Base-by-base conservation (phyloP, 2,329 filamentous ascomycete genomes). In the Aspergillus neotritici region DNA sequence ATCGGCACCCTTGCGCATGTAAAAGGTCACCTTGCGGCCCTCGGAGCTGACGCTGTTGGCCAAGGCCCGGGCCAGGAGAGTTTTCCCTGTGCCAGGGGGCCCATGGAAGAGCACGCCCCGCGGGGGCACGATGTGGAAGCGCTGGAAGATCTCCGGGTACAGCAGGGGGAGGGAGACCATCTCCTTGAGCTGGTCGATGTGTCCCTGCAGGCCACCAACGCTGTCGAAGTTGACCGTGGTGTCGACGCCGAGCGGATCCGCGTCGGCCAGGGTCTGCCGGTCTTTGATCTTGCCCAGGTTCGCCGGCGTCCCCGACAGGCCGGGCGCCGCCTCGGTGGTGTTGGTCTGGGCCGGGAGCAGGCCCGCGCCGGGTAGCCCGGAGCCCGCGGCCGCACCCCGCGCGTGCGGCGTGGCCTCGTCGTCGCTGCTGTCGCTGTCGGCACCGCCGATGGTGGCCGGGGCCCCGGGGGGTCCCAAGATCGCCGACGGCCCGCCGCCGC, bases 1-100 rank as follows among this genome's bases (percentile, higher is more conserved):
- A 76, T 98, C 93, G 16, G 93, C 94, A 62, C 93, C 94, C 68
- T 98, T 98, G 48, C 93, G 85, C 93, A 98, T 98, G 68, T 97
- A 98, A 58, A 98, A 98, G 0, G 90, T 97, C 51, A 98, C 93
- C 64, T 97, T 97, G 53, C 85, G 84, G 15, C 91, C 91, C 38
- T 91, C 86, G 10, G 86, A 82, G 51, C 88, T 90, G 46, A 95
- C 85, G 48, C 87, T 94, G 43, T 93, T 94, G 38, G 94, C 90
- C 36, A 98, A 74, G 33, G 93, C 93, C 58, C 93, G 82, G 40
- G 94, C 93, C 48, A 98, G 79, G n/a, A 98, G 75, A 10, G 93
- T 98, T 72, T 96, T 98, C 77, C 93, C 93, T 12, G 93, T 98
- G 64, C 93, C 93, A 4, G 94, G 93, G 41, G 93, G 93, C 29